These are phyloP conservation scores for Rubia tinctorum DNA, from an alignment of 305 asterid species.

Conservation along the genomic window DNA sequence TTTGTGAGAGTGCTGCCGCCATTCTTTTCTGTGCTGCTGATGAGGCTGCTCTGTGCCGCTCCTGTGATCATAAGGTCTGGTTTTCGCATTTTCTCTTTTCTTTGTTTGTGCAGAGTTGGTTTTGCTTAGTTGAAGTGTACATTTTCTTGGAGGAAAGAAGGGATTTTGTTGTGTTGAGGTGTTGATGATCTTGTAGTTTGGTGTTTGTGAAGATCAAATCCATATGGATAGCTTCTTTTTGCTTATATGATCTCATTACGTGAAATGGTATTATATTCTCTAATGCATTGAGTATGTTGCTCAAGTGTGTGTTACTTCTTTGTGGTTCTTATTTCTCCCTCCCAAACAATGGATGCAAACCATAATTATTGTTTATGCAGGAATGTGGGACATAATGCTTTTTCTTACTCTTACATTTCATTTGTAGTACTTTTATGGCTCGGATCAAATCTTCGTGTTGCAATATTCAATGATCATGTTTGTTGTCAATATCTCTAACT, in stretches of 20 bases:
- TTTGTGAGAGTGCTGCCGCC: conserved; percentile 91
- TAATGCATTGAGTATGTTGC: not conserved
- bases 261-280: too few relatives aligned
- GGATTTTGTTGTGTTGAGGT: not conserved
- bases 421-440: too few relatives aligned
- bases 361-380: not conserved
- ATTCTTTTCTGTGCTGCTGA: conserved; percentile 92
- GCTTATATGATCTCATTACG: not conserved
- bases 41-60: conserved; percentile 91
- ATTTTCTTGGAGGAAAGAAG: not conserved
- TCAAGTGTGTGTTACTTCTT: not conserved
- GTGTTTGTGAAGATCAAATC: conserved; percentile 4
- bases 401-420: not conserved
- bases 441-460: too few relatives aligned
- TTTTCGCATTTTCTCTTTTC: not conserved
- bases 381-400: not conserved
- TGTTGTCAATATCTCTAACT: too few relatives aligned
- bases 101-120: not conserved
- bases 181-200: not conserved
- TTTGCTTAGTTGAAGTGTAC: not conserved
- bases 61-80: conserved; percentile 79
- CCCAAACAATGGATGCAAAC: not conserved
- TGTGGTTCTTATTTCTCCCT: conserved; percentile 1
- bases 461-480: too few relatives aligned
- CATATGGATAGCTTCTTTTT: too few relatives aligned